phyloP scores from a whole-genome alignment of 352 stramenopile genomes.

The Vaucheria bursata region DNA sequence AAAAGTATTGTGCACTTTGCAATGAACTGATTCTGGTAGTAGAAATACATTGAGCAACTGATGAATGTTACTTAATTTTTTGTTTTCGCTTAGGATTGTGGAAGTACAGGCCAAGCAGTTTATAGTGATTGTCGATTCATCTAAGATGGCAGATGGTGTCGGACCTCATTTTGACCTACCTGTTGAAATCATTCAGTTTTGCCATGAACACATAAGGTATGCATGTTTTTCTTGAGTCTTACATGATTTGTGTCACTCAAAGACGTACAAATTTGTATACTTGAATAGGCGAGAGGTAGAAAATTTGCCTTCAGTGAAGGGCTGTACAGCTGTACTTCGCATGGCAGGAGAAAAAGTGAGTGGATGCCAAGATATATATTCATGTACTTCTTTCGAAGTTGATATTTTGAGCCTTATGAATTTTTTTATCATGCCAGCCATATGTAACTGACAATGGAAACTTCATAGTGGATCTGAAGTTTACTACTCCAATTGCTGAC shows the following conservation, averaged over 20 bases:
- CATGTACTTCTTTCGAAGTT: not conserved
- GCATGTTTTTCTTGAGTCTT: not conserved
- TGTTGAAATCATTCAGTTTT: constrained; percentile 93
- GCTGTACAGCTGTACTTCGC: constrained; percentile 1
- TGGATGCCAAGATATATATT: not conserved
- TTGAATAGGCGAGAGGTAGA: constrained; percentile 54
- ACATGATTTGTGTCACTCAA: not conserved
- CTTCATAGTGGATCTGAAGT: constrained; percentile 75
- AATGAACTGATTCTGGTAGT: no score
- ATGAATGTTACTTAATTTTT: no score
- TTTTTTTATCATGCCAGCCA: constrained; percentile 68
- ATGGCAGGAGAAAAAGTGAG: not conserved
- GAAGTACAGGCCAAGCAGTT: constrained; percentile 88
- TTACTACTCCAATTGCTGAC: constrained; percentile 59
- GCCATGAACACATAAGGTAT: constrained; percentile 72
- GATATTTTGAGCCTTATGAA: constrained; percentile 18
- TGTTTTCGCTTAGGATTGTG: constrained; percentile 49
- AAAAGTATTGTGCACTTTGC: no score
- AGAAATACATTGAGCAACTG: no score
- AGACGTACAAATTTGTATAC: not conserved
- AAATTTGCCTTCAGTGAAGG: constrained; percentile 12
- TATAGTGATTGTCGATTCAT: constrained; percentile 90
- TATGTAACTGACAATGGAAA: constrained; percentile 93
- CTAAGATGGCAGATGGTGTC: constrained; percentile 74
- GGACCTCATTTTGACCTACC: constrained; percentile 68